Conservation (phyloP, 1,284 basidiomycete species). For the Moesziomyces sp. region DNA sequence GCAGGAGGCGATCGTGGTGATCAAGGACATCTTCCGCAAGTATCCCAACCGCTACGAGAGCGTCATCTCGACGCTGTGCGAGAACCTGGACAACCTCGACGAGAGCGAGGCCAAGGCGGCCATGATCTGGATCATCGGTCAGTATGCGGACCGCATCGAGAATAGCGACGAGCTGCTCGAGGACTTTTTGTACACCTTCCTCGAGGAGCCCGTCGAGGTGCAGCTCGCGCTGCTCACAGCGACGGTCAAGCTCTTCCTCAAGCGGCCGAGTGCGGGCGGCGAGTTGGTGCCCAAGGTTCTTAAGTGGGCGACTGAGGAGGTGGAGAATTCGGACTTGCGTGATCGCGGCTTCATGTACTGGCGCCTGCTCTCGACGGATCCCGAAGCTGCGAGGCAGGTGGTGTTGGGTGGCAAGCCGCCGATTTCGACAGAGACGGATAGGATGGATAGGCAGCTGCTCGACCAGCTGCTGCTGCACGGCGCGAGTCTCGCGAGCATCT, state of each 20-base stretch:
- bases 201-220: constrained; percentile 93
- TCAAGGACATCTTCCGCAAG: constrained; percentile 96
- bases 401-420: constrained; percentile 94
- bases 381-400: constrained; percentile 84
- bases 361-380: constrained; percentile 91
- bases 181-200: constrained; percentile 87
- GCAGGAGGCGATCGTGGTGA: constrained; percentile 96
- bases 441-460: constrained; percentile 75
- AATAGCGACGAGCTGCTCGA: constrained; percentile 95
- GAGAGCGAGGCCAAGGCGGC: constrained; percentile 96
- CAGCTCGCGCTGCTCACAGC: constrained; percentile 95
- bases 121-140: constrained; percentile 98
- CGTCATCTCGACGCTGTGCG: constrained; percentile 90
- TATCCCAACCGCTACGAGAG: constrained; percentile 97
- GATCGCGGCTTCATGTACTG: constrained; percentile 99
- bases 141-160: constrained; percentile 95
- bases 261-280: constrained; percentile 89
- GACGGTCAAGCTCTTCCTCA: constrained; percentile 94
- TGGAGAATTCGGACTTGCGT: constrained; percentile 95
- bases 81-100: constrained; percentile 89
- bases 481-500: constrained; percentile 59
- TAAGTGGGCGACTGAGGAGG: constrained; percentile 96
- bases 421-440: constrained; percentile 96
- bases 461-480: constrained; percentile 65
- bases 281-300: constrained; percentile 92